These are phyloP conservation scores for Trametes pubescens DNA, from an alignment of 1,284 basidiomycete genomes.

Conservation along the genomic window DNA sequence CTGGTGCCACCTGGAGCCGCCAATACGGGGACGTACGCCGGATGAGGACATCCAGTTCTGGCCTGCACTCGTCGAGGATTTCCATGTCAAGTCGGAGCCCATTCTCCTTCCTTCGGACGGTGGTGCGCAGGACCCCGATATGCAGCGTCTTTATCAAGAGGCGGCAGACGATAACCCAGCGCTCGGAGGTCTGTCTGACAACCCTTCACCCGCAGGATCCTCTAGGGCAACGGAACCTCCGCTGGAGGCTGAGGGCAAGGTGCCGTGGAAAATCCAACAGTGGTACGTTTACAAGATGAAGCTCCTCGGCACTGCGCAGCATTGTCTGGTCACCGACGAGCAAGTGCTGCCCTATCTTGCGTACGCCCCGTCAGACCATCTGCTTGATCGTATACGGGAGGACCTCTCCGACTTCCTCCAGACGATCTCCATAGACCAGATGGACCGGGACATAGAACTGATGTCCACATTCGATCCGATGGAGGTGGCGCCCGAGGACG, in stretches of 20 bases:
- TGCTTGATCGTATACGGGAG: slow-evolving; percentile 57
- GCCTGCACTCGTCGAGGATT: slow-evolving; percentile 74
- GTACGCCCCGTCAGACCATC: slow-evolving; percentile 57
- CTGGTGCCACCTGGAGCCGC: slow-evolving; percentile 69
- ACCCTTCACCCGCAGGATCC: background rate
- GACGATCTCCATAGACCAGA: slow-evolving; percentile 49
- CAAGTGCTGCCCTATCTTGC: slow-evolving; percentile 77
- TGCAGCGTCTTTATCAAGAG: slow-evolving; percentile 23
- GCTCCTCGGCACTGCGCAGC: slow-evolving; percentile 62
- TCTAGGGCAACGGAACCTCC: slow-evolving; percentile 21
- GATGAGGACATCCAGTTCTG: slow-evolving; percentile 66
- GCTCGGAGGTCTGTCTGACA: background rate
- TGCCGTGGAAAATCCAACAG: slow-evolving; percentile 67
- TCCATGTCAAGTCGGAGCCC: slow-evolving; percentile 53
- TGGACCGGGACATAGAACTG: slow-evolving; percentile 51
- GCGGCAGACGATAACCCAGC: slow-evolving; percentile 22
- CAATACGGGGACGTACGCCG: slow-evolving; percentile 52
- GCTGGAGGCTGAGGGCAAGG: slow-evolving; percentile 17
- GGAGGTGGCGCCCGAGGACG: slow-evolving; percentile 25
- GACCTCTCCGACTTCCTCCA: slow-evolving; percentile 34
- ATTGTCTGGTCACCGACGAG: slow-evolving; percentile 56
- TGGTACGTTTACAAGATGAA: slow-evolving; percentile 67
- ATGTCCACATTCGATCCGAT: slow-evolving; percentile 61
- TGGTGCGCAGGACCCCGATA: slow-evolving; percentile 12
- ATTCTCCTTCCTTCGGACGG: slow-evolving; percentile 24